Base-by-base conservation (phyloP, 495 filamentous ascomycete genomes). In the Aspergillus diversus region DNA sequence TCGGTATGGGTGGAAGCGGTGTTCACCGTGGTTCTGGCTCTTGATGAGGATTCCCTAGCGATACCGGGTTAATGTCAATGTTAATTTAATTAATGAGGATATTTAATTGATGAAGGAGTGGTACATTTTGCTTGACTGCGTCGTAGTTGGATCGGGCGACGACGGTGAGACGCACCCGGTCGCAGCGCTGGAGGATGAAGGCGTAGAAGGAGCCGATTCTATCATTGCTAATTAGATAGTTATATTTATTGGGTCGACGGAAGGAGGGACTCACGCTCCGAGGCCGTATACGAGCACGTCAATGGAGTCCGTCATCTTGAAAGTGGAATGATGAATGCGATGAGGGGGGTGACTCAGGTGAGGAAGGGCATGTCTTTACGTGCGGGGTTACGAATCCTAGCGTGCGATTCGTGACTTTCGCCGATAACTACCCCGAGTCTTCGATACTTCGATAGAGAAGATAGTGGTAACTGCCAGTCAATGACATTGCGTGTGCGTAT, bases 71-170 rank as follows among this genome's bases (percentile, higher is more conserved):
- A 50, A 17, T 11, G 7, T 21, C 4, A 17, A 4, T 50, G 7
- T 16, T 5, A 49, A 27, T 2, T 2, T 27, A 2, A 27, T 1
- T 27, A 2, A 1, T 17, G 2, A 27, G 47, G 8, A 7, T 50
- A 21, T 11, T 12, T n/a, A 9, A 12, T 31, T 49, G 33, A n/a
- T 12, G 8, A 32, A 16, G 7, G n/a, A 35, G 21, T 52, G 64
- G 21, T 67, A 79, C 78, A 59, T 81, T 79, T 0, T 63, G 60
- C 7, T 69, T 72, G 12, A 83, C 80, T 7, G 76, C 76, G 0
- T 81, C 76, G 56, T 81, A 83, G 53, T 84, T 84, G 1, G 82
- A 84, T 35, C 81, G 78, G 5, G 82, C 82, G n/a, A 82, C 76
- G 0, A 83, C 81, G 0, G 76, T 83, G n/a, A 84, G 61, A 17